Evolutionary conservation across 495 filamentous ascomycete genomes (phyloP).

Genomic region (Penicillium steckii): DNA sequence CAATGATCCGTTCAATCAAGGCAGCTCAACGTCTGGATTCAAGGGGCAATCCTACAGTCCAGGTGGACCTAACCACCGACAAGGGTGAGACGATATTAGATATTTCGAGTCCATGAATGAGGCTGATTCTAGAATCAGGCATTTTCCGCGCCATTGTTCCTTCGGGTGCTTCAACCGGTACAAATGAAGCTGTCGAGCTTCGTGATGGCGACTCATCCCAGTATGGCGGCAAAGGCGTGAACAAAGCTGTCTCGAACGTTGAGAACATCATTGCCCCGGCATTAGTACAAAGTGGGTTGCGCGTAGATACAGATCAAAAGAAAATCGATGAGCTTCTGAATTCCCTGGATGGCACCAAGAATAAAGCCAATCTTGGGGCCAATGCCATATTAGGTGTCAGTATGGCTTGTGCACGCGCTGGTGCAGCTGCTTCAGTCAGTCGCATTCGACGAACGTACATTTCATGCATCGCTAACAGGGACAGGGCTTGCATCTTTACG

Average conservation of each 20-base stretch:
- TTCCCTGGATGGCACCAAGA: constrained; percentile 28
- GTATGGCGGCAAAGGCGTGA: constrained; percentile 26
- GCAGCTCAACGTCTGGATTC: too few species aligned
- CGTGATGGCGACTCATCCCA: constrained; percentile 20
- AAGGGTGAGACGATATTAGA: too few species aligned
- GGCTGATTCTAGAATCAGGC: too few species aligned
- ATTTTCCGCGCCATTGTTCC: constrained; percentile 28
- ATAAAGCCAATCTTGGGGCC: constrained; percentile 31
- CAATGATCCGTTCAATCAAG: too few species aligned
- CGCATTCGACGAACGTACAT: too few species aligned
- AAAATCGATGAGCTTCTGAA: constrained; percentile 31
- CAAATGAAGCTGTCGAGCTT: constrained; percentile 35
- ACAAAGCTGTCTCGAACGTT: constrained; percentile 30
- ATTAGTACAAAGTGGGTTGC: constrained; percentile 23
- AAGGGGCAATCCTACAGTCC: too few species aligned
- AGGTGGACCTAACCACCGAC: too few species aligned
- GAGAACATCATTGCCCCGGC: constrained; percentile 26
- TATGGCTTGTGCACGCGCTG: constrained; percentile 37
- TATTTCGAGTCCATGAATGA: too few species aligned
- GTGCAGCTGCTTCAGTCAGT: constrained; percentile 11
- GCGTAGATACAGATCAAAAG: constrained; percentile 21
- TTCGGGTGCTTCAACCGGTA: constrained; percentile 33
- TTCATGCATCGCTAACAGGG: too few species aligned
- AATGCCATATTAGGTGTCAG: constrained; percentile 37
- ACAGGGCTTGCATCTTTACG: constrained; percentile 34